phyloP scores from a whole-genome alignment of 2,329 filamentous ascomycete genomes.

The Blastomyces percursus region DNA sequence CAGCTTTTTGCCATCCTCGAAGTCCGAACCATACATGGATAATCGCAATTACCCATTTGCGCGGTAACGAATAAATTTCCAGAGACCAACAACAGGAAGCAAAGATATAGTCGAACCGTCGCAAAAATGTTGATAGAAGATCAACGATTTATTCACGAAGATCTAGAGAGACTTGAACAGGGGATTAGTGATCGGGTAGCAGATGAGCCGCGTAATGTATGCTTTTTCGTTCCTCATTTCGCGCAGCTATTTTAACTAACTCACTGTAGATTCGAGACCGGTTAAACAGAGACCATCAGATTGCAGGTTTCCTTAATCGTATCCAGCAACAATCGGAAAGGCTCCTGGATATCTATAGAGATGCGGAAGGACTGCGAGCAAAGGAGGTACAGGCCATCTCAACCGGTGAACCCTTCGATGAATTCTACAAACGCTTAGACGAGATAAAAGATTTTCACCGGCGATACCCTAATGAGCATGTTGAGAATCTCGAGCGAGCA shows the following conservation, averaged over 20 bases:
- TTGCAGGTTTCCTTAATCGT: constrained; percentile 72
- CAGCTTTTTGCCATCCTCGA: neutral
- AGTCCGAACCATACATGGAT: neutral
- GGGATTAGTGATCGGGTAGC: constrained; percentile 79
- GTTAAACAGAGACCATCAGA: constrained; percentile 82
- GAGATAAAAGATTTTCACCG: constrained; percentile 80
- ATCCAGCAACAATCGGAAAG: constrained; percentile 77
- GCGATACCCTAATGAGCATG: constrained; percentile 84
- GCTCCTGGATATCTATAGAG: constrained; percentile 72
- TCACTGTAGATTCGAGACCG: constrained; percentile 67
- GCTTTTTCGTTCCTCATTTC: constrained; percentile 23
- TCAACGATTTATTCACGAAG: constrained; percentile 87
- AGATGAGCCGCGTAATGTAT: constrained; percentile 79
- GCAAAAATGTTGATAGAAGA: constrained; percentile 72
- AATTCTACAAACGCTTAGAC: constrained; percentile 77
- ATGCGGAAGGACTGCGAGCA: constrained; percentile 58
- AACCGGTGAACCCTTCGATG: constrained; percentile 74
- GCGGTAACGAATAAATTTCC: neutral
- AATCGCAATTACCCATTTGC: neutral
- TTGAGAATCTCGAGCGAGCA: constrained; percentile 86
- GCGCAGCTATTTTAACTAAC: constrained; percentile 13
- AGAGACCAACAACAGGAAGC: neutral
- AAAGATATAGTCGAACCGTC: neutral
- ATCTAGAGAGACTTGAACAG: constrained; percentile 90
- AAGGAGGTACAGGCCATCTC: constrained; percentile 77